phyloP scores from a whole-genome alignment of 352 stramenopile genomes.

The Pythium monospermum region DNA sequence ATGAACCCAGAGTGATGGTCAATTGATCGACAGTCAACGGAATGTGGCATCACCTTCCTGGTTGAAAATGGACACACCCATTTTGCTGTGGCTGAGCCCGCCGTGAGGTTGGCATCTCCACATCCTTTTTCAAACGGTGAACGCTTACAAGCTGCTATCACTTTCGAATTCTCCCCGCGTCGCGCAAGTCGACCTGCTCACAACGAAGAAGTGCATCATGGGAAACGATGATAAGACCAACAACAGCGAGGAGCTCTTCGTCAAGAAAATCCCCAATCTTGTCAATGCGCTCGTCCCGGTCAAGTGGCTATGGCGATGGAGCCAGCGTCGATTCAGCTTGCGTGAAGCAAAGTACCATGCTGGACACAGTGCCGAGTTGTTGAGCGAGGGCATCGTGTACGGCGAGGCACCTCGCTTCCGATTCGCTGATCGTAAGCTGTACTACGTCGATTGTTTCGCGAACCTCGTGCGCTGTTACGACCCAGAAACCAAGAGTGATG shows the following conservation, averaged over 20 bases:
- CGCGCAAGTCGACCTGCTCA: too few relatives aligned
- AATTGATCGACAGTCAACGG: too few relatives aligned
- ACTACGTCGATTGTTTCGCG: conserved; percentile 5
- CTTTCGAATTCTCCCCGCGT: too few relatives aligned
- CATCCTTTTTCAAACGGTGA: too few relatives aligned
- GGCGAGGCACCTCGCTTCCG: conserved; percentile 9
- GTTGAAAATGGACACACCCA: too few relatives aligned
- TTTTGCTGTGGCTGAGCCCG: too few relatives aligned
- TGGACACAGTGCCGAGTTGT: not conserved
- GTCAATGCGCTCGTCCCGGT: not conserved
- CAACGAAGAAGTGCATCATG: too few relatives aligned
- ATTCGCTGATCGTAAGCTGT: conserved; percentile 2
- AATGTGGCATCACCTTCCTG: too few relatives aligned
- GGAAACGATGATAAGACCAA: too few relatives aligned
- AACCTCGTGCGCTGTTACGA: conserved; percentile 5
- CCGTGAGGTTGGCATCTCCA: too few relatives aligned
- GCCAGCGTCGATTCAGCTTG: conserved; percentile 3
- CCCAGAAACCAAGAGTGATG: conserved; percentile 1
- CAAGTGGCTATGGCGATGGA: conserved; percentile 9
- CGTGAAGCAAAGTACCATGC: not conserved
- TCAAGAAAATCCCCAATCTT: not conserved
- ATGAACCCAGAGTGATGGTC: too few relatives aligned
- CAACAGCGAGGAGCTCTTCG: conserved; percentile 4
- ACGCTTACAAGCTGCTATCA: too few relatives aligned
- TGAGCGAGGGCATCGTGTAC: conserved; percentile 1